phyloP scores from a whole-genome alignment of 2,329 filamentous ascomycete genomes.

The Beauveria bassiana region DNA sequence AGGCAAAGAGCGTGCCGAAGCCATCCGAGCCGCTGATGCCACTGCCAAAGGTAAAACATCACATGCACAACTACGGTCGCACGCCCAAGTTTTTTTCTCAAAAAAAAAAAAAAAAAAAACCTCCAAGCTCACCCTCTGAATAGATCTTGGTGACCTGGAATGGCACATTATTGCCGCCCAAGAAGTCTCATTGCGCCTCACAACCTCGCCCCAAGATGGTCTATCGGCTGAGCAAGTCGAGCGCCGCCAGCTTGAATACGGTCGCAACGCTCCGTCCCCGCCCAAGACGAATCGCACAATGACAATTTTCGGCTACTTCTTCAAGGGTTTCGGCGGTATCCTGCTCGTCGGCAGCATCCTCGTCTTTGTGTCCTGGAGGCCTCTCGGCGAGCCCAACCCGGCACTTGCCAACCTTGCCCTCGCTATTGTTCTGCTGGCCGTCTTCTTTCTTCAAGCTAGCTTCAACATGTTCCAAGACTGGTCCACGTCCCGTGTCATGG shows the following conservation, averaged over 20 bases:
- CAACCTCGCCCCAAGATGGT: conserved; percentile 47
- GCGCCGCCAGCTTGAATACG: conserved; percentile 50
- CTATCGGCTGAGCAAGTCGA: conserved; percentile 52
- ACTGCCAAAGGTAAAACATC: conserved; percentile 34
- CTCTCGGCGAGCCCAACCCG: conserved; percentile 59
- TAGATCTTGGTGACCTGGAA: conserved; percentile 55
- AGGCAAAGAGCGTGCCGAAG: conserved; percentile 33
- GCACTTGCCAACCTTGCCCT: conserved; percentile 62
- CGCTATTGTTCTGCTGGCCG: conserved; percentile 62
- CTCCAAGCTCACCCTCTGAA: not conserved
- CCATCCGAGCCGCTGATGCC: conserved; percentile 32
- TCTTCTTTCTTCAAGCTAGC: conserved; percentile 61
- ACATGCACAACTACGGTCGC: not conserved
- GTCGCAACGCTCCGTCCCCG: conserved; percentile 58
- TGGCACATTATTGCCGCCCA: conserved; percentile 56
- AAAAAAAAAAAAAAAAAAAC: too few species aligned
- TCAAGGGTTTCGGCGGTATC: conserved; percentile 68
- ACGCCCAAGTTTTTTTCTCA: not conserved
- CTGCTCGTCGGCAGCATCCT: conserved; percentile 61
- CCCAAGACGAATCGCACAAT: conserved; percentile 53
- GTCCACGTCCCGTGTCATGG: conserved; percentile 70
- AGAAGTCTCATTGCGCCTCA: conserved; percentile 53
- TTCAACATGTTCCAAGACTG: conserved; percentile 70
- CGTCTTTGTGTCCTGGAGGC: conserved; percentile 71
- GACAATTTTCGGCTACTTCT: conserved; percentile 61